Evolutionary conservation across 163 green algal species (phyloP), one percentile per base, ranked within the genome.

Genomic region (Scenedesmus sp.): DNA sequence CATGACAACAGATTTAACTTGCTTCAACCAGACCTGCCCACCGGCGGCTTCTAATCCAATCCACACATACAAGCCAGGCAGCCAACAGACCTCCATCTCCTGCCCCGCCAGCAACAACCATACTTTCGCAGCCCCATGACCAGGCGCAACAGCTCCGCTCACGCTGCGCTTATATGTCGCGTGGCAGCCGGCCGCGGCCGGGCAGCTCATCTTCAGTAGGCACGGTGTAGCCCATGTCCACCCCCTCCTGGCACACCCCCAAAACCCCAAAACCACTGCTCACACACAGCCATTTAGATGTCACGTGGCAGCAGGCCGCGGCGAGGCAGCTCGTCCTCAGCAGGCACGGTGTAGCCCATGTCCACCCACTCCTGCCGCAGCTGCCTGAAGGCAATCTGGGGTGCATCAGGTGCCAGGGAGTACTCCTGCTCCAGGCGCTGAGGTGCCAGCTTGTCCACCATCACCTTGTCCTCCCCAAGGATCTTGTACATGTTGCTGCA

Each of bases 381-480:
- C 87, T 96, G 95, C 74, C 96, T 91, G 95, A 97, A 98, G 3
- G 94, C 94, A 9, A 96, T 95, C 94, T 98, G 97, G 5, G 95
- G 95, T 87, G 95, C 62, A 83, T 98, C 97, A 34, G 96, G 95
- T 59, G 94, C 93, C 62, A 98, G 95, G 34, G 86, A 93, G 88
- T 95, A 94, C 92, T 97, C 97, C 0, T 46, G n/a, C 8, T 67
- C 82, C 87, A 98, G 91, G 82, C 94, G 87, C 86, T 98, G 95
- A 5, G 96, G 95, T n/a, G 84, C 92, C 89, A 98, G 94, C 90
- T 93, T 64, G 92, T 98, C 96, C 7, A 98, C 95, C 95, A 98
- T 96, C 52, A 92, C 88, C 93, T 97, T 98, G 94, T 98, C 97
- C 94, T 98, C 96, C 4, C 82, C 83, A 83, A 98, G 93, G 82